Conservation (phyloP, 441 rosid genomes). For the Kokia cookei region DNA sequence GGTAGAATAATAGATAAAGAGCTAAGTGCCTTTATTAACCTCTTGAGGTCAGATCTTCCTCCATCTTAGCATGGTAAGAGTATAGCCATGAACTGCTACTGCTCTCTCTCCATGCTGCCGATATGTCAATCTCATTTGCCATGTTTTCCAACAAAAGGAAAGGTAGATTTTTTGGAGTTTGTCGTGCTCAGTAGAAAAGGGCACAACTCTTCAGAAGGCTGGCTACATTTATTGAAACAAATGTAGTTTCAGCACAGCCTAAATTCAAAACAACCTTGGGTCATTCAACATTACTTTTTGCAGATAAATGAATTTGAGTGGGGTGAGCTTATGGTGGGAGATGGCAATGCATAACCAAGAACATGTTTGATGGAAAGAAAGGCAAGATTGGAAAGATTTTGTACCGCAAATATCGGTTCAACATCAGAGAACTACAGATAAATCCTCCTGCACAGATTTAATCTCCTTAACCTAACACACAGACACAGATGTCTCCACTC, state of each 20-base stretch:
- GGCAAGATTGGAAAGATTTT: neutral
- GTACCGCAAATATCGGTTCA: conserved; percentile 8
- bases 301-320: neutral
- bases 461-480: conserved; percentile 21
- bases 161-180: too few relatives aligned
- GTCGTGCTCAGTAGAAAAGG: too few relatives aligned
- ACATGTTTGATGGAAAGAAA: neutral
- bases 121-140: too few relatives aligned
- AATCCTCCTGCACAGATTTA: conserved; percentile 19
- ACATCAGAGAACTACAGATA: conserved; percentile 8
- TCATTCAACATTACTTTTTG: neutral
- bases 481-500: conserved; percentile 15
- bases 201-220: neutral
- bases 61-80: neutral
- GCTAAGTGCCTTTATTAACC: too few relatives aligned
- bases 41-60: too few relatives aligned
- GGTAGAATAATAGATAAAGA: too few relatives aligned
- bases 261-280: neutral
- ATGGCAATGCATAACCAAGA: neutral
- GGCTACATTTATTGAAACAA: neutral
- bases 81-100: neutral
- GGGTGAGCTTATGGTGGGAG: neutral
- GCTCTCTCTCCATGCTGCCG: neutral
- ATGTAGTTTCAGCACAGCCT: neutral
- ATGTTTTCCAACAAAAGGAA: too few relatives aligned